Percentiles rank a stretch among this genome's conserved stretches.
phyloP scores from a whole-genome alignment of 495 filamentous ascomycete species.

The Annulohypoxylon maeteangense region DNA sequence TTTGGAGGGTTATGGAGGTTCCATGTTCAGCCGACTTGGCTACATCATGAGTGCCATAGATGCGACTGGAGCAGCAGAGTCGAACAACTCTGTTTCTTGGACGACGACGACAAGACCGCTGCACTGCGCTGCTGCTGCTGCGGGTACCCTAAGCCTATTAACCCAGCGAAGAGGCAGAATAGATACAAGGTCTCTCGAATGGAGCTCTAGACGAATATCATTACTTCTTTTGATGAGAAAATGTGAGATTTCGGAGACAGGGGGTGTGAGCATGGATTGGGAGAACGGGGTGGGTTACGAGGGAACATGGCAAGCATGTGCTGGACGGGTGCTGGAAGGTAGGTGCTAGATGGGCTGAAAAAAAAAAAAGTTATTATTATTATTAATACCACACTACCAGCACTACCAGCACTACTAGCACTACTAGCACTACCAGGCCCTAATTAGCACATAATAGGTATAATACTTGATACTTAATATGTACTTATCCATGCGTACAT shows the following conservation, averaged over 20 bases:
- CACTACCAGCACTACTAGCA: not conserved
- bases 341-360: slow-evolving; percentile 1
- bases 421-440: not conserved
- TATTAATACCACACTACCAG: slow-evolving; percentile 22
- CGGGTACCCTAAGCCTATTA: slow-evolving; percentile 33
- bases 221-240: slow-evolving; percentile 31
- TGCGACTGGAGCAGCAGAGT: slow-evolving; percentile 9
- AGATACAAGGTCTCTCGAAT: slow-evolving; percentile 32
- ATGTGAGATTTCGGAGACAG: slow-evolving; percentile 41
- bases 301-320: slow-evolving; percentile 44
- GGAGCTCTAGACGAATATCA: slow-evolving; percentile 38
- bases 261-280: slow-evolving; percentile 20
- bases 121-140: too few relatives aligned
- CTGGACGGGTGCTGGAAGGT: slow-evolving; percentile 23
- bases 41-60: not conserved
- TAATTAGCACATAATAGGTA: not conserved
- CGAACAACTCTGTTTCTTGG: slow-evolving; percentile 34
- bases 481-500: slow-evolving; percentile 8
- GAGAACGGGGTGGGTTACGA: slow-evolving; percentile 35
- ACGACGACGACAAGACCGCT: slow-evolving; percentile 8
- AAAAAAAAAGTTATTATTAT: slow-evolving; percentile 14
- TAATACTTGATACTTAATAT: slow-evolving; percentile 2
- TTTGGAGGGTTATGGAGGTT: not conserved
- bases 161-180: slow-evolving; percentile 16
- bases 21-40: not conserved